Evolutionary conservation across 2,329 filamentous ascomycete genomes (phyloP), one percentile per base, ranked within the genome.

Genomic region (Bipolaris zeicola): DNA sequence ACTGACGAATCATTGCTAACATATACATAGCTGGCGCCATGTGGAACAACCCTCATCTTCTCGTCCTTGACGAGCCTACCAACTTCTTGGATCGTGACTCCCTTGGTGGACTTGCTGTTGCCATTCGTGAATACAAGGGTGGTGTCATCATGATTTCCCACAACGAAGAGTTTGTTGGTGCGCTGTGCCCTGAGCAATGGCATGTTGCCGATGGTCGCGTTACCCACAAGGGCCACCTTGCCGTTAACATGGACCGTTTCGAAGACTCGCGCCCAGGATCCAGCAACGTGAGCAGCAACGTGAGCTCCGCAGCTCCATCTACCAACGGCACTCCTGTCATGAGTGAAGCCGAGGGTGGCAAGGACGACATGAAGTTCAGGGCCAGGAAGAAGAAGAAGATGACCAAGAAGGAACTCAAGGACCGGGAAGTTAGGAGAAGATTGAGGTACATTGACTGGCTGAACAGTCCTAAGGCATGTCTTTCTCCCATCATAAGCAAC

Each of bases 81-180:
- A 99, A 99, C 82, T 99, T 97, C 85, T 87, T 99, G 82, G 95
- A 99, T 75, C 92, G 95, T 69, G 95, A 99, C 80, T 96, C 93
- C 14, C 88, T 99, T 16, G 96, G 95, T 73, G 95, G 94, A 77
- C 86, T 99, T 52, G 93, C 95, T n/a, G 92, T 96, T 38, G 95
- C 95, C 65, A 98, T 99, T 71, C 91, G 93, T 67, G 95, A 98
- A 74, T 99, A 96, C 87, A 96, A 92, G 82, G 95, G 95, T 66
- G 95, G 95, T 77, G 95, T 99, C 2, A 93, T 99, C 63, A 96
- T 99, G 88, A 99, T 99, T 78, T 97, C 93, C 60, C 95, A 99
- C 81, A 98, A 99, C 85, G 93, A 98, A 75, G 95, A 99, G 78
- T 99, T 99, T 71, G 93, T 99, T 49, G 93, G 94, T 57, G 94